Base-by-base conservation (phyloP, 1,139 yeast species). In the Yamadazyma spencermartinsiae region DNA sequence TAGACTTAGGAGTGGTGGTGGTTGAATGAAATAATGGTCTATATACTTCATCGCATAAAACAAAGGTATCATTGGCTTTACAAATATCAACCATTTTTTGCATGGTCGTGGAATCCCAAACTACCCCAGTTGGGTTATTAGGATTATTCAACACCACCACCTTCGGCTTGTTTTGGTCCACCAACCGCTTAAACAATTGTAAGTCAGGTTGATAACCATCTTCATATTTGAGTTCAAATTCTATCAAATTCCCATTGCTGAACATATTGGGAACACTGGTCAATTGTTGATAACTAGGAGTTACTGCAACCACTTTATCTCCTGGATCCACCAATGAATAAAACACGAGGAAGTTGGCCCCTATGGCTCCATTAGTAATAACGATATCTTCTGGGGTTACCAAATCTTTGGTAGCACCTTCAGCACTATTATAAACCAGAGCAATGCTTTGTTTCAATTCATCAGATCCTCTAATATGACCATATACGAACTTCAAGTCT, bases 321-420 rank as follows among this genome's bases (percentile, higher is more conserved):
- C 67, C 72, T 2, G 68, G 63, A 23, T 68, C 68, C 2, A 72
- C 66, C n/a, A 77, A 44, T 1, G 77, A 58, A 48, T 76, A 76
- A 45, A 72, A 66, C 1, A 67, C 49, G 35, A 77, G 58, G 46
- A 75, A 78, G 48, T 78, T 78, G 33, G 76, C 82, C 3, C 78
- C 82, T 52, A 78, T 79, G 4, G 81, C 82, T 12, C 83, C 83
- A 50, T 76, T 76, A 17, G 81, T 72, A 23, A 76, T 54, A 13
- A 77, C 63, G 15, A 78, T 67, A 39, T 74, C 54, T 2, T 66
- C 67, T 1, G 48, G 37, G 2, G 42, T 41, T 12, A 68, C 42
- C n/a, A 12, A 12, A 10, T 31, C 27, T 25, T 11, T 16, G 21
- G 41, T 41, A 31, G 49, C 44, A 9, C 52, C 48, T 11, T 34